Percentiles rank a stretch among this genome's conserved stretches.
phyloP scores from a whole-genome alignment of 176 grass and related monocot species.

The Paspalum vaginatum region DNA sequence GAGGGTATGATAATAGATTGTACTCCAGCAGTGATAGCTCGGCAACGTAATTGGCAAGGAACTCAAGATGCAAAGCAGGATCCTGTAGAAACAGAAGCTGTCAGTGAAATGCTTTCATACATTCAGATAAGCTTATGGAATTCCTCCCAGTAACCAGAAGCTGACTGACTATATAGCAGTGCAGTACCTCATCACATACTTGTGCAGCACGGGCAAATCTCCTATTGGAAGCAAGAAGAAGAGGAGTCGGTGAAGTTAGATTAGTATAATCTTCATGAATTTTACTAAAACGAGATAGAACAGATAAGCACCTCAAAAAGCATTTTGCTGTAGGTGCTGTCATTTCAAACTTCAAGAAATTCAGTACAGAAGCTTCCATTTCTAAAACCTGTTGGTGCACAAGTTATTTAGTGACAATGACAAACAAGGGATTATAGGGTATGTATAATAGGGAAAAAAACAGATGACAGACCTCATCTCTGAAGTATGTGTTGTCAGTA shows the following conservation, averaged over 20 bases:
- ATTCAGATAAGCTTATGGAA: neutral
- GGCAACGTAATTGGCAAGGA: conserved; percentile 81
- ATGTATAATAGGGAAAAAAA: neutral
- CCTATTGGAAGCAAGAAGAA: conserved; percentile 49
- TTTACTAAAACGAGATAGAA: conserved; percentile 2
- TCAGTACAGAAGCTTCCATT: conserved; percentile 91
- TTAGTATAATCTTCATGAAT: neutral
- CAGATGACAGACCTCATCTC: conserved; percentile 69
- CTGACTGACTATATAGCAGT: conserved; percentile 14
- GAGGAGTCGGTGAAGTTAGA: conserved; percentile 14
- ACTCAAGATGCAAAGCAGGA: conserved; percentile 82
- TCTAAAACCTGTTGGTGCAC: conserved; percentile 65
- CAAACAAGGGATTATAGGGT: neutral
- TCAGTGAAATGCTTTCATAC: conserved; percentile 24
- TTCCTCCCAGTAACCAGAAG: neutral
- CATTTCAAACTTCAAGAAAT: conserved; percentile 96
- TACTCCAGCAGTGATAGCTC: conserved; percentile 95
- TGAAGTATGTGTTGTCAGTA: conserved; percentile 99
- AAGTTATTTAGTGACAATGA: neutral
- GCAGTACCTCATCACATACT: conserved; percentile 72
- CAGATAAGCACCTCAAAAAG: conserved; percentile 69
- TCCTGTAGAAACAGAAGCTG: conserved; percentile 50
- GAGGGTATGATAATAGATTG: conserved; percentile 73
- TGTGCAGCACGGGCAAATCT: conserved; percentile 90
- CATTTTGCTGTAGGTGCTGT: conserved; percentile 87